Evolutionary conservation across 768 basidiomycete genomes (phyloP).

Genomic region (Dioszegia hungarica): DNA sequence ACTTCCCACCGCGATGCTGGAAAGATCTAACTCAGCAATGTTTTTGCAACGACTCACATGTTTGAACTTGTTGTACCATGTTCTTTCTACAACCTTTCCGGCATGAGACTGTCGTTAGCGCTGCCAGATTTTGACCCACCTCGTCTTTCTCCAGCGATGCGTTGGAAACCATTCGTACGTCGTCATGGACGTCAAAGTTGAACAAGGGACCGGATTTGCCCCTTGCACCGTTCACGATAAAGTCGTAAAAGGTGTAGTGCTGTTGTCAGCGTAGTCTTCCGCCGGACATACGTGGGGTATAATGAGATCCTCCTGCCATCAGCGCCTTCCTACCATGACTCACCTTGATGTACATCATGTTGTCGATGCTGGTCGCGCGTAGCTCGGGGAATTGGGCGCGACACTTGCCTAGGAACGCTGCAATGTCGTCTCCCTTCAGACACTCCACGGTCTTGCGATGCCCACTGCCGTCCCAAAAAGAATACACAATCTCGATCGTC

Average conservation of each 20-base stretch:
- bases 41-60: constrained; percentile 47
- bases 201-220: constrained; percentile 97
- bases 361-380: constrained; percentile 82
- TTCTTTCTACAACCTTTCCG: constrained; percentile 94
- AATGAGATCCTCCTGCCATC: constrained; percentile 81
- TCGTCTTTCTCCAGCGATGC: constrained; percentile 97
- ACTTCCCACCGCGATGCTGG: constrained; percentile 97
- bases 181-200: constrained; percentile 98
- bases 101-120: constrained; percentile 60
- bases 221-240: constrained; percentile 95
- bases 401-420: constrained; percentile 84
- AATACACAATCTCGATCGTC: constrained; percentile 86
- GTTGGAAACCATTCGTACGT: constrained; percentile 87
- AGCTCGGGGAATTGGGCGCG: constrained; percentile 89
- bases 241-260: constrained; percentile 98
- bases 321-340: constrained; percentile 18
- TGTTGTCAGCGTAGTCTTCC: constrained; percentile 44
- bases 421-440: constrained; percentile 91
- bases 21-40: constrained; percentile 61
- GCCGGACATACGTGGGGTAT: constrained; percentile 80
- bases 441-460: constrained; percentile 93
- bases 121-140: constrained; percentile 50
- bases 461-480: constrained; percentile 97
- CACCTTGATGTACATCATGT: constrained; percentile 97
- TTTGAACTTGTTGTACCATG: constrained; percentile 92